phyloP scores from a whole-genome alignment of 495 filamentous ascomycete species.

The Lepidopterella palustris region DNA sequence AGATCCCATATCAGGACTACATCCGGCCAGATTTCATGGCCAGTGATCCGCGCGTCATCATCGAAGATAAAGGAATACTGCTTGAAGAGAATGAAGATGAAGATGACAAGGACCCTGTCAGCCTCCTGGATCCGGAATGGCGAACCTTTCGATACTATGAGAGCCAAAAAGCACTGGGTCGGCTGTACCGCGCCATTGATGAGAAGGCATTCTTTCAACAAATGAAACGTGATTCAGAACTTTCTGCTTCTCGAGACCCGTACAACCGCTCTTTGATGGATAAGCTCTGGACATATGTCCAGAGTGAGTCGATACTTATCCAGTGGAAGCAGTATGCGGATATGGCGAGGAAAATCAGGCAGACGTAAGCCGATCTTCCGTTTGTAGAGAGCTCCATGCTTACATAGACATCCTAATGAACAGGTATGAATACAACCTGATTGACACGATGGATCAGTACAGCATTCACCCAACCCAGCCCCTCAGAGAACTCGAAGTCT shows the following conservation, averaged over 20 bases:
- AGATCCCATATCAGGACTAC: slow-evolving; percentile 39
- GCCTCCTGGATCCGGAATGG: slow-evolving; percentile 22
- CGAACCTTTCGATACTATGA: slow-evolving; percentile 51
- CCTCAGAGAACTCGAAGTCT: slow-evolving; percentile 69
- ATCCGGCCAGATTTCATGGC: slow-evolving; percentile 60
- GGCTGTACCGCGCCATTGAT: slow-evolving; percentile 67
- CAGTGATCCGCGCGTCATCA: slow-evolving; percentile 51
- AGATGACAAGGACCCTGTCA: slow-evolving; percentile 48
- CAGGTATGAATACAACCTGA: slow-evolving; percentile 62
- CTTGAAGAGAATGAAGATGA: slow-evolving; percentile 37
- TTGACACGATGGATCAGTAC: slow-evolving; percentile 50
- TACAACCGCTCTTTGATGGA: slow-evolving; percentile 38
- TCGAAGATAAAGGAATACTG: slow-evolving; percentile 45
- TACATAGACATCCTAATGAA: no score
- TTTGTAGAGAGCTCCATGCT: no score
- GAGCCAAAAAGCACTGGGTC: slow-evolving; percentile 63
- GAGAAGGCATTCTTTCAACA: slow-evolving; percentile 59
- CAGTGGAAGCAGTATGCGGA: slow-evolving; percentile 43
- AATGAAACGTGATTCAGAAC: slow-evolving; percentile 40
- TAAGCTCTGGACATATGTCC: slow-evolving; percentile 43
- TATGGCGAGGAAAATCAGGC: slow-evolving; percentile 46
- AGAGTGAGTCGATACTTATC: slow-evolving; percentile 30
- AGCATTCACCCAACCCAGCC: slow-evolving; percentile 51
- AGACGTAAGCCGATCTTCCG: slow-evolving; percentile 41
- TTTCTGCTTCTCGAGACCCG: background rate